Evolutionary conservation across 1,139 yeast species (phyloP), one percentile per base, ranked within the genome.

Genomic region (Blastobotrys indianensis): DNA sequence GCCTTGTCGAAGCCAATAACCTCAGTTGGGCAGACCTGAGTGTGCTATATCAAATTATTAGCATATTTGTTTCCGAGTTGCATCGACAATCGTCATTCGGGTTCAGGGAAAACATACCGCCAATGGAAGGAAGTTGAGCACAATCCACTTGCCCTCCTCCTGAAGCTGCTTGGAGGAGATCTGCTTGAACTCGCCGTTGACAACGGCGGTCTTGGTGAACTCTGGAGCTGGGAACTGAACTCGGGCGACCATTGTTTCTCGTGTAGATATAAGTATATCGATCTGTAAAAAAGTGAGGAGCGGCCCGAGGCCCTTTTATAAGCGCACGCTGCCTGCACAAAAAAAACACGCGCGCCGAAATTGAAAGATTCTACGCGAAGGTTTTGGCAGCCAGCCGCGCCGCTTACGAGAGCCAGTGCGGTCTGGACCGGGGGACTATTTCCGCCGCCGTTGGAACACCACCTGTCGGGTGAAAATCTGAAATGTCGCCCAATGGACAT

Each of bases 21-120:
- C 77, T 90, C 97, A 58, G 97, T 92, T 69, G 97, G 98, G 75
- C 98, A 92, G 57, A 92, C 97, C 63, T 92, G 92, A 55, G 98
- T 92, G 88, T 41, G 45, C 38, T 35, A 10, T 11, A 3, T 20
- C 7, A 6, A 34, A 8, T 34, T 34, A 8, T 10, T 34, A 12
- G 10, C 12, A 10, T 10, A 32, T 7, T n/a, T n/a, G n/a, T n/a
- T n/a, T n/a, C n/a, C n/a, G n/a, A n/a, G n/a, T n/a, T n/a, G n/a
- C n/a, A n/a, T n/a, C 6, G 25, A 4, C 7, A 20, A 7, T 20
- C 25, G 4, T 20, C 25, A 20, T 20, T 7, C 7, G 25, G 20
- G 12, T 4, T 35, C 11, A 10, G 3, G 11, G 11, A 16, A 12
- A 11, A 35, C 38, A 16, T 35, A 92, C 92, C 48, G 97, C 97